Conservation (phyloP, 768 basidiomycete species). For the Leccinum rimulosum region DNA sequence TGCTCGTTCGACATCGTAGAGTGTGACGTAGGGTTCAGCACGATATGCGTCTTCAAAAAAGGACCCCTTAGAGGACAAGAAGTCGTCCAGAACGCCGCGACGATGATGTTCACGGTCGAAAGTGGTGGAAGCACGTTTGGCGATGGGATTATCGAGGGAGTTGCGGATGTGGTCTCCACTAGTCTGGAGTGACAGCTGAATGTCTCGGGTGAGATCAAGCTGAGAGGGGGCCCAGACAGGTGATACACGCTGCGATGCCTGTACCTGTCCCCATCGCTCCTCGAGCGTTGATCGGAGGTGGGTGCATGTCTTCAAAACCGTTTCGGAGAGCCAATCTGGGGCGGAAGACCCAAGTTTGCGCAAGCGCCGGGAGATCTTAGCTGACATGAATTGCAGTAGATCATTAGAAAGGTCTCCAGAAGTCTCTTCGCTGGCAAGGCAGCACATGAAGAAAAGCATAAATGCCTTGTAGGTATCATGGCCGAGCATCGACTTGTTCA, state of each 20-base stretch:
- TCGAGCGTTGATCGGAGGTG: not conserved
- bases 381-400: not conserved
- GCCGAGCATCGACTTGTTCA: constrained; percentile 16
- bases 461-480: constrained; percentile 29
- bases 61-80: constrained; percentile 12
- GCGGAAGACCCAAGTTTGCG: not conserved
- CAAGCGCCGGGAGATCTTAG: not conserved
- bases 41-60: constrained; percentile 7
- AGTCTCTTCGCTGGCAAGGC: constrained; percentile 7
- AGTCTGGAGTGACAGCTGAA: constrained; percentile 30
- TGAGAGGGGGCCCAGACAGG: constrained; percentile 28
- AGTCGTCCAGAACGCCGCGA: constrained; percentile 13
- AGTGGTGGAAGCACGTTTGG: accelerated
- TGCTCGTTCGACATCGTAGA: constrained; percentile 38
- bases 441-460: constrained; percentile 26
- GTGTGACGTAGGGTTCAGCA: constrained; percentile 14
- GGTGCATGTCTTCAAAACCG: not conserved
- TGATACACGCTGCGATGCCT: constrained; percentile 10
- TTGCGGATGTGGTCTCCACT: constrained; percentile 28
- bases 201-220: constrained; percentile 30
- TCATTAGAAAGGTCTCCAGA: not conserved
- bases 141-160: constrained; percentile 6
- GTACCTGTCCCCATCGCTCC: not conserved
- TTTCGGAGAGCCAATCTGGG: not conserved
- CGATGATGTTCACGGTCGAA: constrained; percentile 3